Base-by-base conservation (phyloP, 176 grass and related monocot species). In the Oryza longistaminata region DNA sequence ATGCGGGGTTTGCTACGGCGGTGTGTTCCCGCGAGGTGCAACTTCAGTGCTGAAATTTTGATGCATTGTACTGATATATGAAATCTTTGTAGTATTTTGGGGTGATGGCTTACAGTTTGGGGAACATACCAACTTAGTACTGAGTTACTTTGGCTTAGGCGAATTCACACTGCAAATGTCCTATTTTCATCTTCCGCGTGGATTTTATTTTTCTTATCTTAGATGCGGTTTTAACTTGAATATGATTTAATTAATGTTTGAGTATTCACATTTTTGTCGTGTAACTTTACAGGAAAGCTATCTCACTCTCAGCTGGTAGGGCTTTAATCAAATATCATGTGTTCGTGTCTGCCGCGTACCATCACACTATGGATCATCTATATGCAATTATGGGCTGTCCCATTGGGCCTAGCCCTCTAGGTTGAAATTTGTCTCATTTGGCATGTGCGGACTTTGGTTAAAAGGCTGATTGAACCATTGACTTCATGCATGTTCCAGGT, bases 401-500 rank as follows among this genome's bases (percentile, higher is more conserved):
- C 2, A 14, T 52, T 50, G 43, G 71, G 27, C 62, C 40, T 76
- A 66, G 10, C 42, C 25, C 46, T 37, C 61, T 39, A 84, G 22
- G 69, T 60, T 6, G 55, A 50, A 11, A 52, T 77, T 37, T 43
- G 40, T 68, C 17, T 43, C 34, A 11, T 71, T 64, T 85, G n/a
- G 62, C 53, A 70, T 85, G 64, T 31, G 64, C 39, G 48, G 29
- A 61, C 39, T 85, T 64, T 64, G n/a, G 15, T 67, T 81, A 64
- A 19, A 71, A 21, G 61, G 75, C 15, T 68, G 21, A 66, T 53
- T 79, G 29, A 33, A 61, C 9, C 25, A 31, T 73, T 77, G 66
- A 42, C 29, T 25, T 72, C 44, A 24, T 88, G 67, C 64, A 15
- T 75, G 52, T 49, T 49, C 21, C 74, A 85, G 95, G 66, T 45